Base-by-base conservation (phyloP, 768 basidiomycete species). In the Rhodotorula kratochvilovae region DNA sequence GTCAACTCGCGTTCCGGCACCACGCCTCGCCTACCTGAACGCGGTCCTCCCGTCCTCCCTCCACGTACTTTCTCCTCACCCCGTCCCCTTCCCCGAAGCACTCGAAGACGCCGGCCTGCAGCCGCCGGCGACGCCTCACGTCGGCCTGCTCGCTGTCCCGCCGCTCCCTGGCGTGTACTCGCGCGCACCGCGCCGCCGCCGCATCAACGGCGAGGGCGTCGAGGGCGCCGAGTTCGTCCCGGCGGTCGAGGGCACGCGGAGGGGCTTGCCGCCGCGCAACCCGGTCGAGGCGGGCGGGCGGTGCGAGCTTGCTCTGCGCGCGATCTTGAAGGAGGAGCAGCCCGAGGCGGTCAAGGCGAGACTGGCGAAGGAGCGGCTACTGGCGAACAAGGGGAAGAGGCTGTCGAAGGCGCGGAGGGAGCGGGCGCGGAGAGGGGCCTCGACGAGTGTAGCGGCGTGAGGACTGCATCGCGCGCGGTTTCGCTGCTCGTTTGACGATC, bases 21-120 rank as follows among this genome's bases (percentile, higher is more conserved):
- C 69, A 33, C 46, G 51, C 72, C 78, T 65, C 68, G 54, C 68
- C 55, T 74, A 65, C 68, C 55, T 74, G 27, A 46, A 70, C 69
- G 66, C 69, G 19, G 11, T 11, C 59, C 73, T 68, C 36, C 73
- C 73, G 0, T 36, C 43, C 7, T 5, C 60, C 2, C 61, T 70
- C 10, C 12, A 3, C n/a, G 36, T n/a, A 31, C 64, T 61, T 29
- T 67, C 72, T 31, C 71, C 72, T 15, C 21, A 48, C 56, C 7
- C 48, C 16, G 57, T 43, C 2, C 57, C 65, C 27, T 39, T 27
- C 13, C 39, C 42, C 27, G 58, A 59, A 45, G 42, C 13, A 2
- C 27, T 27, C 45, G 48, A 58, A 25, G 61, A 16, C 29, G 12
- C 6, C 17, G 31, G 31, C 54, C 6, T 8, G 33, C 4, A 33